Evolutionary conservation across 1,139 yeast genomes (phyloP), one percentile per base, ranked within the genome.

Genomic region (Blastobotrys indianensis): DNA sequence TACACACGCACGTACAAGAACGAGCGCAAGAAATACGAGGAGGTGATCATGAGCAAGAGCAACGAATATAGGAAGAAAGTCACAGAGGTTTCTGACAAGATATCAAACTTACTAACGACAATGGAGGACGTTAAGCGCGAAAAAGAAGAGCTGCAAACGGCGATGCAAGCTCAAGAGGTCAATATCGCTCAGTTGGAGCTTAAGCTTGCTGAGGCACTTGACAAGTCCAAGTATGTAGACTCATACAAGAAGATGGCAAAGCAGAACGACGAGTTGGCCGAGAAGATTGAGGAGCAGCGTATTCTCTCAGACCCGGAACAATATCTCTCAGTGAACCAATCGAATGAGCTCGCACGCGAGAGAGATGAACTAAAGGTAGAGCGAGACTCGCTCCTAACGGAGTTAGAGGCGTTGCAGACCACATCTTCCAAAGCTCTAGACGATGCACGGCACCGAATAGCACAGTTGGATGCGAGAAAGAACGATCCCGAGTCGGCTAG

Each of bases 1-100:
- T 53, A 58, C 11, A 57, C 64, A 7, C 55, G 58, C 30, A 57
- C 61, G 1, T 56, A 59, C 37, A 54, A 57, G 47, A 60, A 62
- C 15, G 67, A 64, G 35, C 61, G 68, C 32, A 61, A 61, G 13
- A 58, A 64, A 3, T 64, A 67, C 46, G 71, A 69, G 43, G 53
- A 59, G 7, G 58, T 59, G 25, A 54, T 69, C 11, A 49, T 68
- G 20, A 54, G 59, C 17, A 60, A 62, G 46, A 65, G 63, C 51
- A 58, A 62, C 29, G 69, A 65, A 32, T 55, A 60, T 41, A 49
- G 63, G 32, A 52, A 52, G n/a, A 57, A 56, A 47, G 52, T 59
- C 23, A 49, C 52, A 30, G 66, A 63, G 33, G 59, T 71, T 34
- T 56, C 40, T 1, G 44, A 41, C 23, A 55, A 57, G 39, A 42